Conservation (phyloP, 2,329 filamentous ascomycete genomes). For the Penicillium sp. region DNA sequence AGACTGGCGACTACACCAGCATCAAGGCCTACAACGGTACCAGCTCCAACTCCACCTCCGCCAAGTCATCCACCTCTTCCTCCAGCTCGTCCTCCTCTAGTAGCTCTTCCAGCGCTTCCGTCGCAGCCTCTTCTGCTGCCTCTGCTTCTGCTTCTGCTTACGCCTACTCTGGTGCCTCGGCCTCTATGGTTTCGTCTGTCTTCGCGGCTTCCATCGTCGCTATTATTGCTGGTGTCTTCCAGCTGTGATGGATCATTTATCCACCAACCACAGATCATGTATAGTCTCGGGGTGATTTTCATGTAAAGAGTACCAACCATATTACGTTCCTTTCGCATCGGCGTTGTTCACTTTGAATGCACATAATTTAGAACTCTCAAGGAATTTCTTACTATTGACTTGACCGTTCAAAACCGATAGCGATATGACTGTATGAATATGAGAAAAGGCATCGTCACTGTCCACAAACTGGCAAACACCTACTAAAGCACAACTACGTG, state of each 20-base stretch:
- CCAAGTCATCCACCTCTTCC: neutral
- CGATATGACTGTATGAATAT: neutral
- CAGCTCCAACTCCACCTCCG: constrained; percentile 6
- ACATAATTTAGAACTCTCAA: neutral
- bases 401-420: neutral
- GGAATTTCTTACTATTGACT: neutral
- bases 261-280: neutral
- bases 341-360: neutral
- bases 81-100: constrained; percentile 6
- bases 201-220: constrained; percentile 1
- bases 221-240: constrained; percentile 3
- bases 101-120: constrained; percentile 3
- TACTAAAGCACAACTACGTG: too few relatives aligned
- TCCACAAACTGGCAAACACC: too few relatives aligned
- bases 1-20: constrained; percentile 61
- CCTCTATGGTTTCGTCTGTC: constrained; percentile 4
- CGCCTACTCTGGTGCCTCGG: constrained; percentile 8
- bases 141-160: constrained; percentile 27
- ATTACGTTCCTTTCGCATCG: neutral
- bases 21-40: constrained; percentile 47
- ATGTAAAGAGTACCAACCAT: constrained; percentile 2
- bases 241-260: constrained; percentile 1
- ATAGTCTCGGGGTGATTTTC: neutral
- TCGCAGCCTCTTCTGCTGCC: constrained; percentile 23
- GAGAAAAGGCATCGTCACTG: too few relatives aligned